Base-by-base conservation (phyloP, 306 rosid species). In the Erythrophleum fordii region DNA sequence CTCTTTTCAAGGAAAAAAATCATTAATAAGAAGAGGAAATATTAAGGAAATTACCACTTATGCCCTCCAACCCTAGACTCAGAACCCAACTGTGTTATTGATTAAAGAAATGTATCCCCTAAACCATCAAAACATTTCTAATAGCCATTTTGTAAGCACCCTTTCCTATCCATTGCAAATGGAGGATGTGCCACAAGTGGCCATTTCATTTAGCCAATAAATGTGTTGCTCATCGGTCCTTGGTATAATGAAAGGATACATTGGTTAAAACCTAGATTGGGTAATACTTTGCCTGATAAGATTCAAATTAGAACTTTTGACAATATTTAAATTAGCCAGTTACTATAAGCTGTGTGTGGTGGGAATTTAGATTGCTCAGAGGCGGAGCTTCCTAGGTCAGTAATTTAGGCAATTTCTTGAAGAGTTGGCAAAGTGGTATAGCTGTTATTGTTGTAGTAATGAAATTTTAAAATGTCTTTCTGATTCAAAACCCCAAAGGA, bases 101-200 rank as follows among this genome's bases (percentile, higher is more conserved):
- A 76, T 62, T 70, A 46, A 80, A 70, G 75, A 78, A 76, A 18
- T 70, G 67, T 26, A 53, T 71, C 35, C 45, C 70, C 67, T 58
- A 67, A 61, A 84, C 37, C 69, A 67, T 73, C 48, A 23, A 58
- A 42, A 64, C 64, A 70, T 77, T 77, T 71, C 39, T 64, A 41
- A 25, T 65, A 42, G 46, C 72, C 18, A 69, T 77, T 39, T 78
- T 35, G 34, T 31, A 66, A 56, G 51, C 52, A 49, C 53, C 22
- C 45, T 17, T 34, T 51, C 69, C 77, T 73, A 25, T 56, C 62
- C 76, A 53, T 31, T 31, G 46, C 72, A 65, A 45, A 62, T 29
- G 72, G 22, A 61, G 59, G 17, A 44, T 45, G 20, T 69, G 28
- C 44, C 46, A 70, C 65, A 46, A 17, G 58, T 66, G 25, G 22